Base-by-base conservation (phyloP, 352 stramenopile genomes). In the Globisporangium mamillatum region DNA sequence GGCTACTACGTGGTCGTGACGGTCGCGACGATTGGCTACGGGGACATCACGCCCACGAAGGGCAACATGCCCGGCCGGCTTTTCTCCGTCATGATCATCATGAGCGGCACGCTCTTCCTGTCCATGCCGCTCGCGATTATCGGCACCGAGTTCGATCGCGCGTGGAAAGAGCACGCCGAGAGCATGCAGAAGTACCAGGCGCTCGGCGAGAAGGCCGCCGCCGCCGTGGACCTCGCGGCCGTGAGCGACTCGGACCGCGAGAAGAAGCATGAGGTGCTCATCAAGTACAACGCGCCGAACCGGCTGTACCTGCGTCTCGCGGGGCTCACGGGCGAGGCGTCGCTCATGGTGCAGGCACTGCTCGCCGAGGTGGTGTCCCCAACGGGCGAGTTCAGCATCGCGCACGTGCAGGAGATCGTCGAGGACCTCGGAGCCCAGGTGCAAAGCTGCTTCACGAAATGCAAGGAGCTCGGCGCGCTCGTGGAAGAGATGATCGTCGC, bases 41-140 rank as follows among this genome's bases (percentile, higher is more conserved):
- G 86, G 34, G 86, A 93, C 59, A 89, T 93, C 58, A 89, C 83
- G 9, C 86, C 86, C 2, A 89, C 83, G 0, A 90, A 91, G 27
- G 82, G 82, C 41, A 93, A 93, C 63, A 81, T 89, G 55, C 73
- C 78, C 50, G 82, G 80, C 9, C 78, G 81, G 0, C 73, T 83
- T 32, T 90, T 87, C 57, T 78, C 84, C 9, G 79, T 93, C 24
- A 89, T 94, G 81, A 90, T 90, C 62, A 94, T 94, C 67, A 89
- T 94, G 81, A 89, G 84, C 25, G 86, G 86, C 16, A 92, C 86
- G 20, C 75, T 94, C 34, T 94, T 94, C 67, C 75, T 94, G 58
- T 92, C 86, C 56, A 94, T 94, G 84, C 86, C 86, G 63, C 77
- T 94, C 36, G 86, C 86, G 48, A 94, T 94, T 80, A 92, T 94